These are phyloP conservation scores for Chlamydomonas reinhardtii DNA, from an alignment of 163 green algal genomes.

Conservation along the genomic window DNA sequence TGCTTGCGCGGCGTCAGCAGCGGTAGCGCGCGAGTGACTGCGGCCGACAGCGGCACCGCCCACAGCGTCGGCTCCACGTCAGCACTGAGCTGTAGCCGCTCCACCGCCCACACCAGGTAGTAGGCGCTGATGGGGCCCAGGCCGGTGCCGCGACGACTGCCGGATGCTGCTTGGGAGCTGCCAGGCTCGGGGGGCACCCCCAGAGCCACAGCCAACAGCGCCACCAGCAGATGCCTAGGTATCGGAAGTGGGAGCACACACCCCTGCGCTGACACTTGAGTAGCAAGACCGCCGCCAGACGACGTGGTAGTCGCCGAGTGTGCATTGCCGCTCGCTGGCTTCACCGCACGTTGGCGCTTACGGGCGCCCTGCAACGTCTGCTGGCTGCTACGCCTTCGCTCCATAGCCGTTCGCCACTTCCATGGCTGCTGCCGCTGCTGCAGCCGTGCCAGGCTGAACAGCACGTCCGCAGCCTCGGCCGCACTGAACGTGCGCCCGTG, in stretches of 20 bases:
- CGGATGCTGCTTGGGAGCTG: background rate
- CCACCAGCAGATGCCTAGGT: background rate
- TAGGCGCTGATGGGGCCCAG: constrained; percentile 4
- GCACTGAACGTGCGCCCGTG: background rate
- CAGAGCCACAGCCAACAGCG: constrained; percentile 26
- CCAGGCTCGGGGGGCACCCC: background rate
- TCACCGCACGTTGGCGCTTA: too few species aligned
- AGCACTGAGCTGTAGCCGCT: constrained; percentile 12
- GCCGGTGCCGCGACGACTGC: background rate
- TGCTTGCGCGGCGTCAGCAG: constrained; percentile 36
- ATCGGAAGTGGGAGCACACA: background rate
- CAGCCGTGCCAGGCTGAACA: constrained; percentile 35
- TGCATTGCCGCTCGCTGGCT: too few species aligned
- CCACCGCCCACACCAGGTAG: constrained; percentile 18
- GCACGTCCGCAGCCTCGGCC: constrained; percentile 13
- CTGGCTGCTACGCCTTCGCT: background rate
- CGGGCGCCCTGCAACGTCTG: too few species aligned
- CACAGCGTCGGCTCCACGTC: background rate
- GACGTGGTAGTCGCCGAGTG: too few species aligned
- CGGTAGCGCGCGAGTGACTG: background rate
- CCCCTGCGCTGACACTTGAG: background rate
- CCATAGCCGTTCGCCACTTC: background rate
- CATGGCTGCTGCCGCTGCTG: background rate
- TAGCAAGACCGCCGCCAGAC: background rate
- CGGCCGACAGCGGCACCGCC: background rate